phyloP scores from a whole-genome alignment of 345 rosid species.

The Mercurialis annua region DNA sequence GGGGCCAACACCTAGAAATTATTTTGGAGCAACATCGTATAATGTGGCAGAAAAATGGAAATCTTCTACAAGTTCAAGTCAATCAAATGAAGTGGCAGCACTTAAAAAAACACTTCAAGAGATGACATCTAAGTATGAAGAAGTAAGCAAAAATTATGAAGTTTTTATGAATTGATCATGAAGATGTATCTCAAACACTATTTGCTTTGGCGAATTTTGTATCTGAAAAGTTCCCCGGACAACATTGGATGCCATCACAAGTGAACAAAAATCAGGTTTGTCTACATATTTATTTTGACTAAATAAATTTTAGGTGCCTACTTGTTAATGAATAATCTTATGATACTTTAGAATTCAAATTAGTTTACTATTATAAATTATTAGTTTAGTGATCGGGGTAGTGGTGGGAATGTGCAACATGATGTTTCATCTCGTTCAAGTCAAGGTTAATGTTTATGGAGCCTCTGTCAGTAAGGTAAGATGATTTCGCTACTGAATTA shows the following conservation, averaged over 20 bases:
- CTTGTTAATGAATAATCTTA: too few relatives aligned
- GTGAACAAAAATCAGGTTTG: not conserved
- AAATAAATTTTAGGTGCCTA: too few relatives aligned
- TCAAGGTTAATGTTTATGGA: too few relatives aligned
- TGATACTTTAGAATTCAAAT: too few relatives aligned
- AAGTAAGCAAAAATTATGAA: not conserved
- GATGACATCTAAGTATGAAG: not conserved
- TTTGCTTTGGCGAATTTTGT: slow-evolving; percentile 1
- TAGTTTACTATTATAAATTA: too few relatives aligned
- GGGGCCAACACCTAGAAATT: not conserved
- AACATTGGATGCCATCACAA: not conserved
- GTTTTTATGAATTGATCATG: not conserved
- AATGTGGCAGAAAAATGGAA: not conserved
- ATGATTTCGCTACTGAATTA: too few relatives aligned
- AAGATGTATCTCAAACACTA: slow-evolving; percentile 1
- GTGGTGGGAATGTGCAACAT: too few relatives aligned
- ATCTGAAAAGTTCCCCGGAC: not conserved
- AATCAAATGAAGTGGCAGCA: not conserved
- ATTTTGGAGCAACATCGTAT: not conserved
- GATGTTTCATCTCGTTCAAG: too few relatives aligned
- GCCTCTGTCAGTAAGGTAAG: too few relatives aligned
- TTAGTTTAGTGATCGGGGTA: too few relatives aligned
- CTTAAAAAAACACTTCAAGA: not conserved
- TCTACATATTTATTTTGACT: too few relatives aligned
- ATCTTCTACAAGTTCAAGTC: not conserved